Percentiles rank a stretch among this genome's conserved stretches.
These are phyloP conservation scores for Melampsora occidentalis DNA, from an alignment of 1,284 basidiomycete species.

Conservation along the genomic window DNA sequence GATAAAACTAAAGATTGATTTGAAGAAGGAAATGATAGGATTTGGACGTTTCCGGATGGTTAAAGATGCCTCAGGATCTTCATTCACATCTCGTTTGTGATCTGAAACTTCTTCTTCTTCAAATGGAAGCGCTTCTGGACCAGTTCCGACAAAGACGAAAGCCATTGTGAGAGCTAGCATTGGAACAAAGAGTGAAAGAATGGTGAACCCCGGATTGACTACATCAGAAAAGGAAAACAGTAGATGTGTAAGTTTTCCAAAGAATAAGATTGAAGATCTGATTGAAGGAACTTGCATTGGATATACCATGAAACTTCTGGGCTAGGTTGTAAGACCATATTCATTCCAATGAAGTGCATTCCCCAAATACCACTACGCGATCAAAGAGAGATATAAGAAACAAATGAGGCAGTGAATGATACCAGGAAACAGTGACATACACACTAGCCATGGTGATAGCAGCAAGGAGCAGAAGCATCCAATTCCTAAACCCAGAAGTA, in stretches of 20 bases:
- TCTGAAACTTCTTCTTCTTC: constrained; percentile 18
- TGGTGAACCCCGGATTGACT: constrained; percentile 34
- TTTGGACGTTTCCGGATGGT: too few species aligned
- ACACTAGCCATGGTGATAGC: constrained; percentile 32
- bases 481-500: constrained; percentile 29
- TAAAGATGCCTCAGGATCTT: neutral
- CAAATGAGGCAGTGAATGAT: neutral
- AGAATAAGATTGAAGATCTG: neutral
- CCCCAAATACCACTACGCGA: neutral
- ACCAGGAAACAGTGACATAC: neutral
- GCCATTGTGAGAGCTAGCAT: constrained; percentile 23
- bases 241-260: neutral
- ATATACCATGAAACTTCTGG: constrained; percentile 27
- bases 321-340: constrained; percentile 17
- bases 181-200: constrained; percentile 29
- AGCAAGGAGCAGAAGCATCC: constrained; percentile 24
- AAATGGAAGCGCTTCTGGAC: constrained; percentile 5
- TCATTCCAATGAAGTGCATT: constrained; percentile 43
- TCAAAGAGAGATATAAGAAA: neutral
- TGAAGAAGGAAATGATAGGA: neutral
- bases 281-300: constrained; percentile 9
- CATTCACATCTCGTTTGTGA: neutral
- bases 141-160: constrained; percentile 31
- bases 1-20: neutral
- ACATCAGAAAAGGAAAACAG: neutral